A percentile compares a stretch with the other conserved stretches of the same genome.
phyloP scores from a whole-genome alignment of 495 filamentous ascomycete species.

The Trichocladium uniseriatum region DNA sequence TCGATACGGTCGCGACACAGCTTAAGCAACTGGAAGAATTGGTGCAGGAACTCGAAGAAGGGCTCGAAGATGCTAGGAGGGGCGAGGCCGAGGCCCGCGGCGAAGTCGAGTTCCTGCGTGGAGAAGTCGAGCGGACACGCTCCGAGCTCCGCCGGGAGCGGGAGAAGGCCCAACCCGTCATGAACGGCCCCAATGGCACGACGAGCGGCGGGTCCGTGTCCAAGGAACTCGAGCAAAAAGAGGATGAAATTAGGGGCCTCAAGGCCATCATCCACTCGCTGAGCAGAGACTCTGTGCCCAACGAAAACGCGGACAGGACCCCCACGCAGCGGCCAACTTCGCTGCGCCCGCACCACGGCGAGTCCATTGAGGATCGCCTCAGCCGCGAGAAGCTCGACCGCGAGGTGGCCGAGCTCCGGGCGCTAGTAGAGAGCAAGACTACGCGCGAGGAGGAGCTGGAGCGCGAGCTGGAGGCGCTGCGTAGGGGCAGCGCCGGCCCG shows the following conservation, averaged over 20 bases:
- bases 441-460: conserved; percentile 84
- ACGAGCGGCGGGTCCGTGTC: conserved; percentile 37
- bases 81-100: conserved; percentile 96
- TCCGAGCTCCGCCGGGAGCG: conserved; percentile 80
- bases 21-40: conserved; percentile 92
- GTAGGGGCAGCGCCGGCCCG: conserved; percentile 43
- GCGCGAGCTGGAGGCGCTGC: conserved; percentile 67
- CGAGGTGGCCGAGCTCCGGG: conserved; percentile 67
- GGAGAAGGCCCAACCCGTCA: conserved; percentile 69
- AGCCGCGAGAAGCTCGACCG: conserved; percentile 58
- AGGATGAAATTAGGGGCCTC: conserved; percentile 92
- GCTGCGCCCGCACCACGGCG: conserved; percentile 32
- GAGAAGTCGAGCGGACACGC: conserved; percentile 90
- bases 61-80: conserved; percentile 85
- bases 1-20: conserved; percentile 81
- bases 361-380: conserved; percentile 50
- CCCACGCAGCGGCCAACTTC: conserved; percentile 35
- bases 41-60: conserved; percentile 93
- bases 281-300: conserved; percentile 59
- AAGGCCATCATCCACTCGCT: conserved; percentile 97
- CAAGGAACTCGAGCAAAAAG: conserved; percentile 85
- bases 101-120: conserved; percentile 92
- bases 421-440: conserved; percentile 57
- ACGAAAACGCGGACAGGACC: conserved; percentile 35
- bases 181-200: conserved; percentile 42